These are phyloP conservation scores for Zelonia costaricensis DNA, from an alignment of 208 protist species.

Conservation along the genomic window DNA sequence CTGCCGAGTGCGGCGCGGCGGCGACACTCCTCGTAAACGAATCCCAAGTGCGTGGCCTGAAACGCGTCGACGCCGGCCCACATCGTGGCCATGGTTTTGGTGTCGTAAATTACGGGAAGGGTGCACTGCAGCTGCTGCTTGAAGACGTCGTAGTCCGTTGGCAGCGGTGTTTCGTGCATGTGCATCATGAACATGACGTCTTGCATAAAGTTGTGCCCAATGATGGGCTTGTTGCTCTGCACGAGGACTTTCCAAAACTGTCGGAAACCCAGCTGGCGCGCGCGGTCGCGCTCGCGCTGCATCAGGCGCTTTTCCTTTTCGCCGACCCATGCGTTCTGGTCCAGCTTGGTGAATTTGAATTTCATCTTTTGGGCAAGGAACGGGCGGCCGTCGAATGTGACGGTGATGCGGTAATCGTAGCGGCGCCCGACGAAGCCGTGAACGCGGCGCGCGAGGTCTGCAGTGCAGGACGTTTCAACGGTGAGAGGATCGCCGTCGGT, in stretches of 20 bases:
- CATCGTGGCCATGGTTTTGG: constrained; percentile 52
- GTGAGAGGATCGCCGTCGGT: background rate
- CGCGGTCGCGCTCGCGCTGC: constrained; percentile 11
- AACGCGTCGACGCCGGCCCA: constrained; percentile 18
- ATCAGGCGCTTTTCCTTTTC: constrained; percentile 2
- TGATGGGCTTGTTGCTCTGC: constrained; percentile 63
- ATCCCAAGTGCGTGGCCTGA: constrained; percentile 31
- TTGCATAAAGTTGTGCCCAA: constrained; percentile 82
- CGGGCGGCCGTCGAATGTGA: constrained; percentile 20
- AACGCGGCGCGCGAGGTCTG: constrained; percentile 5
- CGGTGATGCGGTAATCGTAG: constrained; percentile 4
- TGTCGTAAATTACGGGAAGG: constrained; percentile 70
- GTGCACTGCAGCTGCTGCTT: constrained; percentile 34
- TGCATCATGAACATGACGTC: constrained; percentile 88
- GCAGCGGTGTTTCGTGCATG: constrained; percentile 65
- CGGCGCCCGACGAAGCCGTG: background rate
- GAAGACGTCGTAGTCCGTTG: constrained; percentile 46
- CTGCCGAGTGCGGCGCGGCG: constrained; percentile 9
- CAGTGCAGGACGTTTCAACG: constrained; percentile 7
- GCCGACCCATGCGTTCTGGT: background rate
- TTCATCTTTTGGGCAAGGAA: constrained; percentile 26
- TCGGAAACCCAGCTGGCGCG: constrained; percentile 43
- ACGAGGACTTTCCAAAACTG: constrained; percentile 69
- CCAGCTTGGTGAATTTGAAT: constrained; percentile 24
- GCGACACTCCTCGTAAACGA: constrained; percentile 42